These are phyloP conservation scores for Candida dubliniensis DNA, from an alignment of 1,139 yeast species.

Conservation along the genomic window DNA sequence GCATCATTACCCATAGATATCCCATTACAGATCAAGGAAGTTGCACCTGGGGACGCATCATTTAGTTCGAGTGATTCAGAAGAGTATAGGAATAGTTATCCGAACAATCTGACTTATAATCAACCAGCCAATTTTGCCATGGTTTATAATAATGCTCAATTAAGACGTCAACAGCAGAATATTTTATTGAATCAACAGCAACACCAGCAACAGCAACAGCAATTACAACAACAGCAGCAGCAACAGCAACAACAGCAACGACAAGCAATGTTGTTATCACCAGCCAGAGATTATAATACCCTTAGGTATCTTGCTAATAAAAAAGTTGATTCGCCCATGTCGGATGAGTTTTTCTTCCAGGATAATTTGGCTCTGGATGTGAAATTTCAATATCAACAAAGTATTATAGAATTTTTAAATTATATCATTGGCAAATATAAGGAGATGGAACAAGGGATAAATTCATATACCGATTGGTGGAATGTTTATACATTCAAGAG, in stretches of 20 bases:
- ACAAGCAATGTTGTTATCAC: conserved; percentile 3
- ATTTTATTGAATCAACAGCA: neutral
- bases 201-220: neutral
- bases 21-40: conserved; percentile 4
- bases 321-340: conserved; percentile 9
- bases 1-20: conserved; percentile 4
- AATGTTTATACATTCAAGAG: conserved; percentile 7
- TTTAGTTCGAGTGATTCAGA: conserved; percentile 4
- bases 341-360: conserved; percentile 7
- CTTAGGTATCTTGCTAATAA: conserved; percentile 4
- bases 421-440: conserved; percentile 12
- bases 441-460: conserved; percentile 11
- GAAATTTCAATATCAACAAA: conserved; percentile 12
- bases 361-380: conserved; percentile 5
- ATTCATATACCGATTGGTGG: conserved; percentile 8
- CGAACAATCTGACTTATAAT: conserved; percentile 2
- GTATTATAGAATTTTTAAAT: conserved; percentile 13
- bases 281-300: conserved; percentile 3
- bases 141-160: conserved; percentile 3
- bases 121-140: conserved; percentile 4
- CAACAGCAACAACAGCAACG: conserved; percentile 4
- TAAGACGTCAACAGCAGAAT: conserved; percentile 6
- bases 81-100: neutral
- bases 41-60: conserved; percentile 5
- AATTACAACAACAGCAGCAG: neutral